Conservation (phyloP, 2,329 filamentous ascomycete genomes). For the Fusarium solani-melongenae region DNA sequence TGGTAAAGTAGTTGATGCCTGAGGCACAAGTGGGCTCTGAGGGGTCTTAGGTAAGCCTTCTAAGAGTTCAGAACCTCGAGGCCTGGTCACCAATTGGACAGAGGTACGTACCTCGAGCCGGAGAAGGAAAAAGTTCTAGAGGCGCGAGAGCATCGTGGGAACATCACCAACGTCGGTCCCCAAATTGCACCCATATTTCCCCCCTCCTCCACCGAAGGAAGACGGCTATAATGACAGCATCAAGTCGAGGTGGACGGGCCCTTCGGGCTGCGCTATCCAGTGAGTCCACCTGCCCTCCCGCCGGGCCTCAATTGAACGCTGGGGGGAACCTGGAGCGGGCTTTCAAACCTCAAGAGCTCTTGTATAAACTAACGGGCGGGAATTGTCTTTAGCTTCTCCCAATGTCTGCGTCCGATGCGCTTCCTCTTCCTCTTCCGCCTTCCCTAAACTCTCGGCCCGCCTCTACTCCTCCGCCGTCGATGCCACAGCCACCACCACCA, state of each 20-base stretch:
- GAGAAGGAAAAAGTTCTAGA: slow-evolving; percentile 44
- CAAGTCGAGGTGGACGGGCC: slow-evolving; percentile 66
- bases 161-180: slow-evolving; percentile 27
- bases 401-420: slow-evolving; percentile 54
- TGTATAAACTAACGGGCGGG: slow-evolving; percentile 15
- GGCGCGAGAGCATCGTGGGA: slow-evolving; percentile 23
- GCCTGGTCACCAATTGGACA: not conserved
- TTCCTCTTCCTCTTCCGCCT: slow-evolving; percentile 43
- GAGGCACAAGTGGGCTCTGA: slow-evolving; percentile 33
- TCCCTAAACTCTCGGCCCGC: slow-evolving; percentile 44
- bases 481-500: slow-evolving; percentile 33
- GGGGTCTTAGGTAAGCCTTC: slow-evolving; percentile 3
- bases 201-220: slow-evolving; percentile 24
- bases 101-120: slow-evolving; percentile 38
- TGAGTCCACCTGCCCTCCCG: slow-evolving; percentile 47
- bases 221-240: slow-evolving; percentile 58
- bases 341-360: not conserved
- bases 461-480: slow-evolving; percentile 51
- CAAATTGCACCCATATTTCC: not conserved
- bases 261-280: slow-evolving; percentile 62
- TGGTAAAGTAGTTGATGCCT: slow-evolving; percentile 33
- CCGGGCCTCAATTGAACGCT: slow-evolving; percentile 33
- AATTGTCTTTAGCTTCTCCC: slow-evolving; percentile 39
- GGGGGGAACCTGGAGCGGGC: not conserved
- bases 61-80: not conserved